Conservation (phyloP, 148 eudicot species). For the Camellia granthamiana region DNA sequence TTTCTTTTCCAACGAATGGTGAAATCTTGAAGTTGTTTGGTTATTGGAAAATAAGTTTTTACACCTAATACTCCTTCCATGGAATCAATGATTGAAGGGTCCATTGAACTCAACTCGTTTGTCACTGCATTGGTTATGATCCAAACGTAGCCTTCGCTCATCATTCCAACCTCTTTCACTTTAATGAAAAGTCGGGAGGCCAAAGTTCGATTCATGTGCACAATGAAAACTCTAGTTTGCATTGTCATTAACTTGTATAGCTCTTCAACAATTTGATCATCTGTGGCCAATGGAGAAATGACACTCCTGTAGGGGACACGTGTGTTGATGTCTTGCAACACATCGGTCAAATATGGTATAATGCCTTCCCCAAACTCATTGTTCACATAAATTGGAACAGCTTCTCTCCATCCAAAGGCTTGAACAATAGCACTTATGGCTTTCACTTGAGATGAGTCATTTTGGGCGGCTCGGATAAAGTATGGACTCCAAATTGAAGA, state of each 20-base stretch:
- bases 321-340: too few relatives aligned
- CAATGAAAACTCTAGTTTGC: too few relatives aligned
- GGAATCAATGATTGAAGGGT: constrained; percentile 18
- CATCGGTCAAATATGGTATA: too few relatives aligned
- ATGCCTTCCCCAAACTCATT: too few relatives aligned
- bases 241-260: too few relatives aligned
- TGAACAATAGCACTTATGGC: constrained; percentile 32
- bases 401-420: too few relatives aligned
- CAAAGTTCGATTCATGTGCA: constrained; percentile 16
- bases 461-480: constrained; percentile 43
- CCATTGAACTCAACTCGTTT: constrained; percentile 16
- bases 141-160: constrained; percentile 40
- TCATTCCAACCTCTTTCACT: constrained; percentile 30
- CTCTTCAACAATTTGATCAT: too few relatives aligned
- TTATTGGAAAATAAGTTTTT: constrained; percentile 23
- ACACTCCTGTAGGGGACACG: too few relatives aligned
- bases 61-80: constrained; percentile 56
- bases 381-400: too few relatives aligned
- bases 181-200: constrained; percentile 26
- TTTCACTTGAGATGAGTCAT: constrained; percentile 31
- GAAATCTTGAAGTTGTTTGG: constrained; percentile 19
- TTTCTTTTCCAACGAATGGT: constrained; percentile 17
- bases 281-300: too few relatives aligned
- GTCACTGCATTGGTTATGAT: constrained; percentile 37
- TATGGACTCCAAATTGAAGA: constrained; percentile 27